These are phyloP conservation scores for Zygnema circumcarinatum DNA, from an alignment of 139 green algal genomes.

Conservation along the genomic window DNA sequence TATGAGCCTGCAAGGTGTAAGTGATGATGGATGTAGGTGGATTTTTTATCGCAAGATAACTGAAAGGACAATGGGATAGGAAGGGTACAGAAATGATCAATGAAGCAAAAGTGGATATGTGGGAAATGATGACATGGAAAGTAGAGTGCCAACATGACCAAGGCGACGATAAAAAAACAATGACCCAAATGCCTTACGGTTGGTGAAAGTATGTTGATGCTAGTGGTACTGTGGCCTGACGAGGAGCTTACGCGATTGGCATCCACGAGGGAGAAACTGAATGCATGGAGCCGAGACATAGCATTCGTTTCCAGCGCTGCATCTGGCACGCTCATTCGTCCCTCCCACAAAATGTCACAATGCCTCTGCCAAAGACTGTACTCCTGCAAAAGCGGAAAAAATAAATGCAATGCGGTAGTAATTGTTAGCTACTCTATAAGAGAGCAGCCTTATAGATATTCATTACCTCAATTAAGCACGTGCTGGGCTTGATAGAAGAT, in stretches of 20 bases:
- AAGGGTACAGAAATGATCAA: no score
- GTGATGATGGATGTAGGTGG: no score
- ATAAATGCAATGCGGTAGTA: neutral
- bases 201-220: no score
- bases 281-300: neutral
- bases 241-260: neutral
- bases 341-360: neutral
- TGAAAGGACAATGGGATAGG: no score
- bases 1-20: no score
- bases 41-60: no score
- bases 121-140: no score
- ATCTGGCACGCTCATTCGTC: neutral
- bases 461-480: no score
- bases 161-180: neutral
- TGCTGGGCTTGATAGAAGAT: neutral
- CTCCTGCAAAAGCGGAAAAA: neutral
- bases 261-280: conserved; percentile 1
- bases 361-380: neutral
- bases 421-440: neutral
- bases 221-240: no score
- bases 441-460: neutral
- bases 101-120: neutral
- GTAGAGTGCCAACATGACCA: neutral
- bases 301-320: neutral
- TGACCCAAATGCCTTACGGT: no score